A percentile compares a stretch with the other conserved stretches of the same genome.
These are phyloP conservation scores for Talaromyces amestolkiae DNA, from an alignment of 2,329 filamentous ascomycete species.

Conservation along the genomic window DNA sequence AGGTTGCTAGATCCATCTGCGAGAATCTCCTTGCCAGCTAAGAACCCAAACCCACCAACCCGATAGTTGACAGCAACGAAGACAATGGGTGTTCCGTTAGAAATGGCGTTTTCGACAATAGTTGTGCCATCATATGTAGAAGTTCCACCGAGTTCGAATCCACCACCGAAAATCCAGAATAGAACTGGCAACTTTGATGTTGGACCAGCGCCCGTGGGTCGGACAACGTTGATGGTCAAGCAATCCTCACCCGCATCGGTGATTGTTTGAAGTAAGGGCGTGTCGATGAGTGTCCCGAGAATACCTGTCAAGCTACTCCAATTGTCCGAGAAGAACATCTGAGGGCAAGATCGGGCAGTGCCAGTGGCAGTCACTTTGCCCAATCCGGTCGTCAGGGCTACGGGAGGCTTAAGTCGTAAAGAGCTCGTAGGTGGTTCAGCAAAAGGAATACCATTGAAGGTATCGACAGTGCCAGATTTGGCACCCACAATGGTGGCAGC, in stretches of 20 bases:
- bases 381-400: slow-evolving; percentile 56
- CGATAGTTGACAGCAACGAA: slow-evolving; percentile 79
- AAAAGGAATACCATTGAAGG: slow-evolving; percentile 72
- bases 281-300: slow-evolving; percentile 52
- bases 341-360: slow-evolving; percentile 64
- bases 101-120: slow-evolving; percentile 40
- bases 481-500: slow-evolving; percentile 51
- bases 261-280: slow-evolving; percentile 57
- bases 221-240: slow-evolving; percentile 59
- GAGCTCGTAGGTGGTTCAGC: slow-evolving; percentile 66
- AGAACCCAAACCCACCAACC: slow-evolving; percentile 70
- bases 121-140: slow-evolving; percentile 36
- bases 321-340: slow-evolving; percentile 59
- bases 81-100: slow-evolving; percentile 62
- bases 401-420: slow-evolving; percentile 69
- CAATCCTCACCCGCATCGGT: slow-evolving; percentile 63
- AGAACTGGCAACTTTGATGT: slow-evolving; percentile 62
- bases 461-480: slow-evolving; percentile 55
- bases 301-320: slow-evolving; percentile 44
- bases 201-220: slow-evolving; percentile 56
- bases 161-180: slow-evolving; percentile 70
- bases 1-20: slow-evolving; percentile 67
- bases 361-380: slow-evolving; percentile 63
- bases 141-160: slow-evolving; percentile 49
- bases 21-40: slow-evolving; percentile 66